Conservation (phyloP, 768 basidiomycete species). For the Panaeolus cyanescens region DNA sequence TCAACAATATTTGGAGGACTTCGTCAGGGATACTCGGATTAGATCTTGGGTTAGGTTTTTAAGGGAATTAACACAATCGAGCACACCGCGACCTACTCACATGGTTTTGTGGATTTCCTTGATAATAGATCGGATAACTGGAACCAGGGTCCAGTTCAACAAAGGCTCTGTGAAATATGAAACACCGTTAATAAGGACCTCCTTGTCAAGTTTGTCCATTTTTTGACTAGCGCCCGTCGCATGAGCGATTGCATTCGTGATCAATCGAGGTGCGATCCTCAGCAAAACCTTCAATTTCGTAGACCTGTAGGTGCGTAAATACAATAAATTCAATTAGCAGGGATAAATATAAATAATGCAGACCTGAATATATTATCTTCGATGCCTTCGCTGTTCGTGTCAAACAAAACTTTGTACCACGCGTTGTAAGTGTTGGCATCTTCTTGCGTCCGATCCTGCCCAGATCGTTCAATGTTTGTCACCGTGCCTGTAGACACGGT, state of each 20-base stretch:
- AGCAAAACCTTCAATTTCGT: conserved; percentile 71
- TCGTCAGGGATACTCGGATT: conserved; percentile 46
- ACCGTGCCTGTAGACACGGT: conserved; percentile 54
- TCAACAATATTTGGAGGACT: conserved; percentile 65
- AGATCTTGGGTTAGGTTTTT: background rate
- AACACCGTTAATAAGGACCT: conserved; percentile 71
- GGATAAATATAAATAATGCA: background rate
- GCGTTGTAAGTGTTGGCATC: conserved; percentile 46
- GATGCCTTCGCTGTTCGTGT: conserved; percentile 76
- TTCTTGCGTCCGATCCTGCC: conserved; percentile 42
- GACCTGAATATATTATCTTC: conserved; percentile 78
- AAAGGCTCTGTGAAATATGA: conserved; percentile 76
- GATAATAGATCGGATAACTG: conserved; percentile 65
- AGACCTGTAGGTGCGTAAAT: conserved; percentile 41
- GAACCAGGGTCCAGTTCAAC: conserved; percentile 79
- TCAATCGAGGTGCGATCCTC: conserved; percentile 66
- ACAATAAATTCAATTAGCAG: background rate
- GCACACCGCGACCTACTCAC: conserved; percentile 35
- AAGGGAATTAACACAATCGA: background rate
- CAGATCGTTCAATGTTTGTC: conserved; percentile 42
- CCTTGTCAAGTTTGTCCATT: conserved; percentile 60
- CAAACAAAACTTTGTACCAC: conserved; percentile 83
- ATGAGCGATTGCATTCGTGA: conserved; percentile 59
- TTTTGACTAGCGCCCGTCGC: conserved; percentile 26
- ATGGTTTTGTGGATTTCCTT: conserved; percentile 57